Evolutionary conservation across 1,284 basidiomycete genomes (phyloP).

Genomic region (Cryptococcus sp.): DNA sequence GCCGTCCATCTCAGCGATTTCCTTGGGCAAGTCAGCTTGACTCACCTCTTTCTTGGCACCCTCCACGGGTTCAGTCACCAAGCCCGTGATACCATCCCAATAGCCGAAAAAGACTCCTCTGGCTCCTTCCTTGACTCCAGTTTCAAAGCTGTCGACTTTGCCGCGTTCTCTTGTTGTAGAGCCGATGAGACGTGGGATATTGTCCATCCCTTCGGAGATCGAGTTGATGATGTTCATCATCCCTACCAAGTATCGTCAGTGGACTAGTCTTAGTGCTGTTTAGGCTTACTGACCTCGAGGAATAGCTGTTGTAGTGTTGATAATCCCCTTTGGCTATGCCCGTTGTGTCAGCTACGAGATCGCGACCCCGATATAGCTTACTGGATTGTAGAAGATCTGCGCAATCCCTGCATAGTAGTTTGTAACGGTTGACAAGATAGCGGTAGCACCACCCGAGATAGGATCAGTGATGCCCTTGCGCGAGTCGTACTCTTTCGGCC

Average conservation of each 20-base stretch:
- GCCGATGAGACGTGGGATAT: conserved; percentile 56
- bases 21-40: background rate
- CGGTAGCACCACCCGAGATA: conserved; percentile 57
- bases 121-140: conserved; percentile 58
- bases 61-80: conserved; percentile 59
- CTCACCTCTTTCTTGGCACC: conserved; percentile 59
- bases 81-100: conserved; percentile 61
- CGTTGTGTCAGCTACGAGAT: background rate
- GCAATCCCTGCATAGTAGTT: conserved; percentile 56
- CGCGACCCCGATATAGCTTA: conserved; percentile 27
- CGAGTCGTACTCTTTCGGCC: conserved; percentile 61
- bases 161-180: conserved; percentile 54
- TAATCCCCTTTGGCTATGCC: conserved; percentile 53
- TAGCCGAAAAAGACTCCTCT: conserved; percentile 54
- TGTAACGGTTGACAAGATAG: conserved; percentile 60
- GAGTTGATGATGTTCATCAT: conserved; percentile 54
- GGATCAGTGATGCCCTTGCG: conserved; percentile 55
- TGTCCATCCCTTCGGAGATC: conserved; percentile 20
- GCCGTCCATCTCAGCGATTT: conserved; percentile 5
- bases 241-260: conserved; percentile 38
- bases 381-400: conserved; percentile 55
- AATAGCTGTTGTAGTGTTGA: conserved; percentile 52
- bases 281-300: conserved; percentile 29
- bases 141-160: conserved; percentile 55
- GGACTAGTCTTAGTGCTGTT: background rate